Evolutionary conservation across 305 asterid species (phyloP).

Genomic region (Nicotiana rustica): DNA sequence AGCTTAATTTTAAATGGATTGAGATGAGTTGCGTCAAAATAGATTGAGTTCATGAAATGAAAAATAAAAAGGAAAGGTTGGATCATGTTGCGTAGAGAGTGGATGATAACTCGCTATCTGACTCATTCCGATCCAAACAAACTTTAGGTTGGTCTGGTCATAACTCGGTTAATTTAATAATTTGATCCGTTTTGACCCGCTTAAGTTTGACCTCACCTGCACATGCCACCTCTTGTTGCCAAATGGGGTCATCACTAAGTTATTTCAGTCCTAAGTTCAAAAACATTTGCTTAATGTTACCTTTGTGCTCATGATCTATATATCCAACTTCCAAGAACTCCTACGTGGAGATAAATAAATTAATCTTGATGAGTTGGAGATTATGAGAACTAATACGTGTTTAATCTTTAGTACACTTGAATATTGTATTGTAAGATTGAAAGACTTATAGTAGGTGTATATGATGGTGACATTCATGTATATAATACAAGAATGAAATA

Average conservation of each 20-base stretch:
- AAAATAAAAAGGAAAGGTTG: no score
- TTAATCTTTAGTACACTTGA: background rate
- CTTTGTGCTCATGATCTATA: constrained; percentile 7
- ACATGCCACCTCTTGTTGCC: background rate
- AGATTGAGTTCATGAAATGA: no score
- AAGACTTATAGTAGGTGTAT: background rate
- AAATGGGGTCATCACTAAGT: background rate
- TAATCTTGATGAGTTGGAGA: background rate
- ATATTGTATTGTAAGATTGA: background rate
- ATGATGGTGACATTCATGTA: constrained; percentile 24
- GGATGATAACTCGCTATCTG: no score
- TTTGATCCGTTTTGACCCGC: no score
- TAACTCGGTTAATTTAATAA: no score
- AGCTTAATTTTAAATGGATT: no score
- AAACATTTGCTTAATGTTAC: background rate
- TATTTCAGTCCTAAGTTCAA: background rate
- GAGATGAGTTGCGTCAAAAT: no score
- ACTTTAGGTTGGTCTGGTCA: no score
- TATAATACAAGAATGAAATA: background rate
- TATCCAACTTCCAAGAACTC: background rate
- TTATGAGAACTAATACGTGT: constrained; percentile 2
- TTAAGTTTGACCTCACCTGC: no score
- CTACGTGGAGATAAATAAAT: background rate
- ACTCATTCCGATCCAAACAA: no score
- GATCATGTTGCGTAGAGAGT: no score